Base-by-base conservation (phyloP, 2,329 filamentous ascomycete species). In the Penicillium brevicompactum region DNA sequence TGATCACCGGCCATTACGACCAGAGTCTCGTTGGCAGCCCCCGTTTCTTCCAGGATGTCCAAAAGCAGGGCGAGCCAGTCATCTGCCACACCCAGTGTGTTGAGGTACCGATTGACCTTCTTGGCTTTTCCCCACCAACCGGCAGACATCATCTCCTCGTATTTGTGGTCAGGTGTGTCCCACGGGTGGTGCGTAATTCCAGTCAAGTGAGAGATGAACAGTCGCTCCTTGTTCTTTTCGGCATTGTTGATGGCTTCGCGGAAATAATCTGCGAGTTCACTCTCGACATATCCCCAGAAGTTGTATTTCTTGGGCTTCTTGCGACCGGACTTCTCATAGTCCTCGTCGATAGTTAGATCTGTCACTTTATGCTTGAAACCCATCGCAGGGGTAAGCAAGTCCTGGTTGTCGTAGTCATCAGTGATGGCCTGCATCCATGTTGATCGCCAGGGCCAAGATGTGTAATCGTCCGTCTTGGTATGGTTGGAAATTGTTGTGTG, bases 351-450 rank as follows among this genome's bases (percentile, higher is more conserved):
- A 24, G 50, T 61, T 13, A 56, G 34, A 40, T 62, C 56, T 10
- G 59, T 62, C 4, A 63, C 30, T 18, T 58, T 56, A 18, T 62
- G 50, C 21, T 60, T 48, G 54, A 66, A 69, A 1, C 66, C 67
- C 22, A 68, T 6, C 1, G 34, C 56, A 2, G 61, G 60, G 11
- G 63, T 63, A 2, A 69, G 61, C 27, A 55, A 50, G 24, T 62
- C 44, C 38, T 68, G 66, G 53, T 68, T 57, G 48, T 69, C 67
- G 40, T 67, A 69, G 14, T 56, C 43, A 16, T 67, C 60, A 5
- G 65, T 68, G 43, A 66, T 62, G 18, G 64, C 62, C 49, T 68
- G 65, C 66, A 69, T 68, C 21, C 60, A 67, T 5, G 51, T 58
- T 6, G 66, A 61, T n/a, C 56, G 57, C 65, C 65, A 69, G 10